These are phyloP conservation scores for Tuber indicum DNA, from an alignment of 495 filamentous ascomycete species.

Conservation along the genomic window DNA sequence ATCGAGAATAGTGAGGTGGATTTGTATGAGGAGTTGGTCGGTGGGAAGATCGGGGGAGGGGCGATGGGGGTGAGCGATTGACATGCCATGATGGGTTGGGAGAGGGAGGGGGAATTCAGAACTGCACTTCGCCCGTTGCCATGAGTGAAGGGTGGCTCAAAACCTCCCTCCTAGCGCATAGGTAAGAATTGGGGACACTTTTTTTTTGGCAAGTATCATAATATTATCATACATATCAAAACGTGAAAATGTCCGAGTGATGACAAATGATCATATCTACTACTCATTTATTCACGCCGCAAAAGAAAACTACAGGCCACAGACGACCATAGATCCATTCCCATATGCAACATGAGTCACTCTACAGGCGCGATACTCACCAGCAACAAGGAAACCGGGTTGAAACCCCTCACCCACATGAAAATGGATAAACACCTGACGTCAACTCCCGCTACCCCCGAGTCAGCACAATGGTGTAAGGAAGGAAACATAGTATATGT, in stretches of 20 bases:
- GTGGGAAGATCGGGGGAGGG: background rate
- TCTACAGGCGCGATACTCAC: background rate
- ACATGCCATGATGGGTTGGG: background rate
- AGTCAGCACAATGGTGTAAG: background rate
- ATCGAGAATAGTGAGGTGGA: no score
- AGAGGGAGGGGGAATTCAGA: background rate
- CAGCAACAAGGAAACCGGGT: background rate
- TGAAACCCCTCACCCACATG: background rate
- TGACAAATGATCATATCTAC: background rate
- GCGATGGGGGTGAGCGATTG: constrained; percentile 5
- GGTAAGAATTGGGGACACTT: no score
- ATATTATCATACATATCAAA: background rate
- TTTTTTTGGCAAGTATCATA: background rate
- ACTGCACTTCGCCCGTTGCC: no score
- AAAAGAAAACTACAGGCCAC: background rate
- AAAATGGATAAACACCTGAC: background rate
- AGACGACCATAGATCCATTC: background rate
- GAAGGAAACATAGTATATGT: background rate
- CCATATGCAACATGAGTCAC: background rate
- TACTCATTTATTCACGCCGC: background rate
- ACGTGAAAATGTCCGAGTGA: background rate
- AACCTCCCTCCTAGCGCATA: no score
- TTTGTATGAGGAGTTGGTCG: background rate
- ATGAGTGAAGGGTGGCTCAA: no score
- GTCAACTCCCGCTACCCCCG: background rate